These are phyloP conservation scores for Colletotrichum musae DNA, from an alignment of 2,329 filamentous ascomycete species.

Conservation along the genomic window DNA sequence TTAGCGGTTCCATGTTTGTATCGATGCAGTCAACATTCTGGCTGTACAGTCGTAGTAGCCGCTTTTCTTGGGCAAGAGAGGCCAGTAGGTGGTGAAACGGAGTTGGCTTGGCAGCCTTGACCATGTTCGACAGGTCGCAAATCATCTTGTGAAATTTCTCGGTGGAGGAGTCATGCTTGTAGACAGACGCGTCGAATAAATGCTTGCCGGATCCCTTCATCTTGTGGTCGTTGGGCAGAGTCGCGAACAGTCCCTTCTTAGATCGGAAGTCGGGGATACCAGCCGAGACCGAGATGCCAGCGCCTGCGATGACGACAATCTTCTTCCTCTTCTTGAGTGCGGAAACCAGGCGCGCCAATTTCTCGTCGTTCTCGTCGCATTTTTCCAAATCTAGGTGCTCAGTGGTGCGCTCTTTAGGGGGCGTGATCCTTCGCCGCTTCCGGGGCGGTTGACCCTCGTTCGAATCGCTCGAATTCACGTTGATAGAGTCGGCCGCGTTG, in stretches of 20 bases:
- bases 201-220: slow-evolving; percentile 95
- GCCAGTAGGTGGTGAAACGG: slow-evolving; percentile 95
- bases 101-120: slow-evolving; percentile 83
- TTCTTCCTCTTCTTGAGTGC: slow-evolving; percentile 91
- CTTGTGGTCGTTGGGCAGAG: slow-evolving; percentile 87
- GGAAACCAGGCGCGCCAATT: slow-evolving; percentile 78
- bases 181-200: slow-evolving; percentile 97
- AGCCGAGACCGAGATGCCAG: slow-evolving; percentile 96
- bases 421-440: slow-evolving; percentile 80
- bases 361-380: slow-evolving; percentile 64
- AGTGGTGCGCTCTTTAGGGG: slow-evolving; percentile 79
- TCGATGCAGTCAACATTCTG: slow-evolving; percentile 99
- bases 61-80: slow-evolving; percentile 87
- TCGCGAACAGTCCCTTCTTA: slow-evolving; percentile 88
- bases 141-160: slow-evolving; percentile 97
- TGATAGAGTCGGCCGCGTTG: slow-evolving; percentile 39
- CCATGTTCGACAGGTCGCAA: slow-evolving; percentile 85
- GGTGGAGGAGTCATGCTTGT: slow-evolving; percentile 91
- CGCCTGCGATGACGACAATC: slow-evolving; percentile 96
- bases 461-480: slow-evolving; percentile 62
- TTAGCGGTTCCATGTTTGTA: slow-evolving; percentile 83
- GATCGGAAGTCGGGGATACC: slow-evolving; percentile 98
- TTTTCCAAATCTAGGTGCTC: slow-evolving; percentile 81
- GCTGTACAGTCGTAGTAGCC: slow-evolving; percentile 90
- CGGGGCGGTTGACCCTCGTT: slow-evolving; percentile 77